Evolutionary conservation across 805 yeast species (phyloP), one percentile per base, ranked within the genome.

Genomic region (Zygotorulaspora danielsina): DNA sequence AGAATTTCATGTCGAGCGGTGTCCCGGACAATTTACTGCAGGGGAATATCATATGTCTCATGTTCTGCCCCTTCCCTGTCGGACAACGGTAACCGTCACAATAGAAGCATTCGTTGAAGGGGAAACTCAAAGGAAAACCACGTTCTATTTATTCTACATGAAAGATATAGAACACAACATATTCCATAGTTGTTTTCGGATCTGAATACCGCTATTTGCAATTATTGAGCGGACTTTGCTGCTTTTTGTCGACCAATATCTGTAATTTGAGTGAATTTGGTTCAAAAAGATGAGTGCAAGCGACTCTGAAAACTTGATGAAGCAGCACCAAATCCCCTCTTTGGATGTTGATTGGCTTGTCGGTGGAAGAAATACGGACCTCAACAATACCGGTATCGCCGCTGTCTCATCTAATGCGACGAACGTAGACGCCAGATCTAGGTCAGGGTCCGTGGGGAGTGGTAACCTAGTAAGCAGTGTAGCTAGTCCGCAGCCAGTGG

Each of bases 321-420:
- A 48, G 29, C 50, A 54, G 38, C 53, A 53, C 21, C 43, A 50
- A 32, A 43, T 54, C 7, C 55, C 55, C 4, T 36, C 44, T 4
- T 27, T 56, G 18, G 59, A 60, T 35, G 56, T 59, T 6, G 63
- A 49, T 32, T 60, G 65, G 65, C 25, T 60, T 40, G 46, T 57
- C 5, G 50, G 61, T 22, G 50, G 42, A 18, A 39, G 42, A 26
- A 37, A 38, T 26, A 18, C 39, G 35, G 45, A 44, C 19, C 32
- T 38, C 4, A 31, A 39, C 7, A 26, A 36, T 17, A 35, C 45
- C 4, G 32, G 19, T 15, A 39, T 25, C 12, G 35, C 33, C 5
- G 34, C 32, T 15, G 34, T 15, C 5, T 24, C 43, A n/a, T 18
- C 20, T 9, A 25, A 35, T 9, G 6, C 25, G 8, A 18, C 34